phyloP scores from a whole-genome alignment of 192 early-diverging fungal species.

The Mortierella antarctica region DNA sequence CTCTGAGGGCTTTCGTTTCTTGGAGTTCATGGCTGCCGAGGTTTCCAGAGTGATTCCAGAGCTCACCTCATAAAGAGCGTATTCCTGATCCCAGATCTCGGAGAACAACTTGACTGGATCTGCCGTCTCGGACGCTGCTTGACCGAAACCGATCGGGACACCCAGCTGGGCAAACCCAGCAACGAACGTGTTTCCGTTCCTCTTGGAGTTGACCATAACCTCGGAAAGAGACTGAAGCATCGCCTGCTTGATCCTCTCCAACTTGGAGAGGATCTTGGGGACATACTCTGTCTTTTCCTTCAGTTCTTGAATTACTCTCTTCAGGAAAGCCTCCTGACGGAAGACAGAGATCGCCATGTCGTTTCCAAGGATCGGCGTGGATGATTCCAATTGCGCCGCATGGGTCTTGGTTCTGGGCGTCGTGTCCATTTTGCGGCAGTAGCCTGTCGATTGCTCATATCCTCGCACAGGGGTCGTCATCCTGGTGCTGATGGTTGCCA shows the following conservation, averaged over 20 bases:
- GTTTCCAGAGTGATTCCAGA: constrained; percentile 2
- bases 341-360: constrained; percentile 73
- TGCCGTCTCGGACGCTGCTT: constrained; percentile 11
- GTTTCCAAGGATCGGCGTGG: constrained; percentile 56
- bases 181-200: constrained; percentile 38
- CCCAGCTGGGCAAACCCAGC: constrained; percentile 45
- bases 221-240: constrained; percentile 43
- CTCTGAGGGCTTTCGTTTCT: constrained; percentile 47
- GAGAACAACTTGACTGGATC: constrained; percentile 36
- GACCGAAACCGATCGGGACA: constrained; percentile 40
- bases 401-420: neutral
- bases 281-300: constrained; percentile 55
- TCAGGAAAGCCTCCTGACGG: constrained; percentile 74
- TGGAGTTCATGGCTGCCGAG: constrained; percentile 1
- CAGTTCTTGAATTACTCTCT: constrained; percentile 55
- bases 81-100: constrained; percentile 43
- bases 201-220: constrained; percentile 31
- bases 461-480: constrained; percentile 55
- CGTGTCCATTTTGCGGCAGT: constrained; percentile 27
- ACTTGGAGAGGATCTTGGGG: constrained; percentile 28
- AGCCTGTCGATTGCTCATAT: constrained; percentile 43
- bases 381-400: constrained; percentile 27
- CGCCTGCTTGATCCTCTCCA: constrained; percentile 41
- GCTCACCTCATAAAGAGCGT: constrained; percentile 30
- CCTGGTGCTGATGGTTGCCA: constrained; percentile 57